These are phyloP conservation scores for Lactuca saligna DNA, from an alignment of 129 eudicot species.

Conservation along the genomic window DNA sequence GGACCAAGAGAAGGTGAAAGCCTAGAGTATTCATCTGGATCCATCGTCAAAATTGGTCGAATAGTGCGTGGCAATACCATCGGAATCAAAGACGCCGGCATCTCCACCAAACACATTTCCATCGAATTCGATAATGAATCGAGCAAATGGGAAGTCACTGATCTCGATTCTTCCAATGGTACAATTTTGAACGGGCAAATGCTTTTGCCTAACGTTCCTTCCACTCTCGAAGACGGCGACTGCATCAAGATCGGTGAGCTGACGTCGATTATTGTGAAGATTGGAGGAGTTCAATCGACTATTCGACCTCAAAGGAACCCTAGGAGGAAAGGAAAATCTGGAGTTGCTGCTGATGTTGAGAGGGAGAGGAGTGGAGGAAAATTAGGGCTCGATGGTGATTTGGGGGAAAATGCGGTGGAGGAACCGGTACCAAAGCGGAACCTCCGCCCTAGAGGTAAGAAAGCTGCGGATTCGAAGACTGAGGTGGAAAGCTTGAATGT, in stretches of 20 bases:
- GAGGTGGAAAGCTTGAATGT: slow-evolving; percentile 20
- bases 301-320: slow-evolving; percentile 18
- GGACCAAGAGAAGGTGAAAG: slow-evolving; percentile 73
- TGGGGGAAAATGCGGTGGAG: slow-evolving; percentile 26
- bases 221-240: slow-evolving; percentile 49
- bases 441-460: slow-evolving; percentile 32
- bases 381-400: slow-evolving; percentile 36
- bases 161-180: slow-evolving; percentile 78
- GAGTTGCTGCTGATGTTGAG: slow-evolving; percentile 14
- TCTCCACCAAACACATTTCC: slow-evolving; percentile 73
- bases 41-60: slow-evolving; percentile 55
- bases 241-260: slow-evolving; percentile 64
- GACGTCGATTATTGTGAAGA: slow-evolving; percentile 49
- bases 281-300: slow-evolving; percentile 18
- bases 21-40: slow-evolving; percentile 39
- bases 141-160: slow-evolving; percentile 46
- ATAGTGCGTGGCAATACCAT: slow-evolving; percentile 56
- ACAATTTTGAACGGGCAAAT: slow-evolving; percentile 42
- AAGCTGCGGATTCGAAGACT: not conserved
- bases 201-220: slow-evolving; percentile 32
- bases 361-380: slow-evolving; percentile 27
- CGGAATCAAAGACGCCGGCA: slow-evolving; percentile 63
- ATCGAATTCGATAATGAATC: slow-evolving; percentile 42
- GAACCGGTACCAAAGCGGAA: slow-evolving; percentile 29
- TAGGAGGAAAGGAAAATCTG: slow-evolving; percentile 30